Base-by-base conservation (phyloP, 805 yeast species). In the Sugiyamaella qingdaonensis region DNA sequence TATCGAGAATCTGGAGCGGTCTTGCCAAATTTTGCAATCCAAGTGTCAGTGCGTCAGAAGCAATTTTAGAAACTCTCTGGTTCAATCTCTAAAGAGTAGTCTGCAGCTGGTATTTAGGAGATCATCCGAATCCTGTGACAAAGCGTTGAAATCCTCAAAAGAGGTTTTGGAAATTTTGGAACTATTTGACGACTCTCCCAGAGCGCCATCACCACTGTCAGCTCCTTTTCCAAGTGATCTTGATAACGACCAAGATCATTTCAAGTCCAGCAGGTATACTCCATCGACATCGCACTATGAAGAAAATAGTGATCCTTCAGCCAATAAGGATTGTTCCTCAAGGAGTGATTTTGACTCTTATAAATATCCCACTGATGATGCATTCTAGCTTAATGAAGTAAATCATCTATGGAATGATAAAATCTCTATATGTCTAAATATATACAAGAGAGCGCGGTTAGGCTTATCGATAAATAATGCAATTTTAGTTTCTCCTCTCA, bases 1-100 rank as follows among this genome's bases (percentile, higher is more conserved):
- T 3, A 52, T 53, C 7, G 58, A 56, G 11, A 39, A 33, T 10
- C 52, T 59, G 24, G 54, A 54, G 32, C 44, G 49, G 19, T 31
- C 39, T 9, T 52, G 57, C 36, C 52, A 49, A 4, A 33, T 35
- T 10, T 53, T 56, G 7, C 45, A 43, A n/a, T 34, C 16, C 14
- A 51, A 55, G 43, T 45, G 54, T 19, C 49, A 52, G 11, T 41
- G 48, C 14, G 52, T 52, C 3, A 54, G 47, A 27, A n/a, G 18
- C 14, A 21, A 18, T 11, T 58, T 49, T 35, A 39, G 50, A 32
- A 52, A 46, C 42, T 42, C 56, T 10, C 42, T 54, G 14, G 46
- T 50, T 2, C 35, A 45, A 36, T 45, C 52, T 13, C 46, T 45
- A 3, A 45, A 45, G 29, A 16, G 14, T 8, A 16, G 19, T 19